Evolutionary conservation across 257 asterid species (phyloP), one percentile per base, ranked within the genome.

Genomic region (Paraleonurus japonicus): DNA sequence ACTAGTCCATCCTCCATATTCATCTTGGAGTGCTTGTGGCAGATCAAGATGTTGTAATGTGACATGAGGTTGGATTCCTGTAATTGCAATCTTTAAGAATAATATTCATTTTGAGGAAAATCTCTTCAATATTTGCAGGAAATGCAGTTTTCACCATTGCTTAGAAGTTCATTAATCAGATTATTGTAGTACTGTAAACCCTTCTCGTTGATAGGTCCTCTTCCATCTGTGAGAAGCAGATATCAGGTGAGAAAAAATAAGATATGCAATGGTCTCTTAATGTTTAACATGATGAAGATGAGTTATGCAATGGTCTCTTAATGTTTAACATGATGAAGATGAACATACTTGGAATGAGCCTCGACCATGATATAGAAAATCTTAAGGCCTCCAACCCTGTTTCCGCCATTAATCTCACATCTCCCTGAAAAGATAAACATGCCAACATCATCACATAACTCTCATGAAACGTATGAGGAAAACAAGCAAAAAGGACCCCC

Each of bases 61-160:
- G 20, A 81, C 75, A 55, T 87, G 92, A 2, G 89, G 90, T 69
- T 85, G 81, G 33, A 89, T 85, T 63, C 94, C 94, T 87, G 79
- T 66, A 65, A 67, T n/a, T 4, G 8, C 3, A 69, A 68, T 60
- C 9, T 20, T 28, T 19, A 33, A 26, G 13, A n/a, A 54, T 11
- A 30, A 10, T 16, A 5, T 39, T 22, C 23, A 22, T 17, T 22
- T 35, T 39, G 53, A 55, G 32, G 10, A 61, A 71, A 6, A 28
- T 7, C 35, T n/a, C 30, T 28, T 13, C 4, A 45, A 15, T 9
- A 65, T 13, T 60, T 41, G 51, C 22, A 37, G 57, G 51, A 67
- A 62, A 58, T 20, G 48, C 11, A 66, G 65, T 28, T 57, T 3
- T 84, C 64, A 83, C 88, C 87, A 15, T 81, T 75, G 76, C 70